These are phyloP conservation scores for Rhizomucor pusillus DNA, from an alignment of 371 early-diverging fungal species.

Conservation along the genomic window DNA sequence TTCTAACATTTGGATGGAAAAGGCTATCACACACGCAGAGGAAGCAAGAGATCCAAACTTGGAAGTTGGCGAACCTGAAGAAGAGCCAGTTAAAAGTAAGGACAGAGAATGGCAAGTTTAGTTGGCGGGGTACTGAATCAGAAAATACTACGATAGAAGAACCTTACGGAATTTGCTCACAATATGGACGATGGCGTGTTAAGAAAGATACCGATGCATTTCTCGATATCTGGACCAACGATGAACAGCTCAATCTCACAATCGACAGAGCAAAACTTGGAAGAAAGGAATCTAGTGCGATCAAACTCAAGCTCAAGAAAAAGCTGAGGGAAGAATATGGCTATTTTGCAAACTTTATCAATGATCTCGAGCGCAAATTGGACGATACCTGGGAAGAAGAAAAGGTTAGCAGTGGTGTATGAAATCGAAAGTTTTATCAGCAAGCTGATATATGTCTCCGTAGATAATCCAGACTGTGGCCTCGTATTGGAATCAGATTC, in stretches of 20 bases:
- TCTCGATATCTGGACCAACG: background rate
- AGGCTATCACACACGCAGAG: background rate
- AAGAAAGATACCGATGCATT: background rate
- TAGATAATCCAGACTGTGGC: background rate
- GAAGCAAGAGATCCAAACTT: background rate
- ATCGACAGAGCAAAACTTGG: conserved; percentile 1
- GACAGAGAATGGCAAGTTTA: background rate
- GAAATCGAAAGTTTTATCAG: too few species aligned
- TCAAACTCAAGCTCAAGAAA: background rate
- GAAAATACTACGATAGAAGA: background rate
- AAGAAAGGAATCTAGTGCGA: background rate
- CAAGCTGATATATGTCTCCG: too few species aligned
- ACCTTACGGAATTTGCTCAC: background rate
- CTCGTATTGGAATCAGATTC: background rate
- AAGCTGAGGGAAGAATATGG: background rate
- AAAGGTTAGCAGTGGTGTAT: conserved; percentile 1
- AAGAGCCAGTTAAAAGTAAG: background rate
- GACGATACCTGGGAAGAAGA: background rate
- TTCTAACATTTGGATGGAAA: background rate
- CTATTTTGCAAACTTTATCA: background rate
- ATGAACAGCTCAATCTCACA: conserved; percentile 2
- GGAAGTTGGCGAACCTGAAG: background rate
- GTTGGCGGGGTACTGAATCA: too few species aligned
- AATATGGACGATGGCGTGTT: conserved; percentile 1
- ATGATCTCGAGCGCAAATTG: background rate